Percentiles rank a stretch among this genome's conserved stretches.
Conservation (phyloP, 257 asterid genomes). For the Leptodermis oblonga region DNA sequence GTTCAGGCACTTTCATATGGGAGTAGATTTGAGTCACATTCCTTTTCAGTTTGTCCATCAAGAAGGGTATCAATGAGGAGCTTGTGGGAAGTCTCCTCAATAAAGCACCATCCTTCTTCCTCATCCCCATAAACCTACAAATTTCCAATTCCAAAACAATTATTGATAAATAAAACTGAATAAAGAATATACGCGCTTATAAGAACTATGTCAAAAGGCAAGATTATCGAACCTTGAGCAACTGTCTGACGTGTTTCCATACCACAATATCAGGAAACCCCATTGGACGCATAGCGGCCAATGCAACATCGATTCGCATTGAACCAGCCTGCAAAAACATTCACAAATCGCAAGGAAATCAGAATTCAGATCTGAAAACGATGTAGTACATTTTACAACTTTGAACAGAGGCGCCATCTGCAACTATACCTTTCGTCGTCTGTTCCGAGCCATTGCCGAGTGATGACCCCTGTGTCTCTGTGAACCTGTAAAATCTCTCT, state of each 20-base stretch:
- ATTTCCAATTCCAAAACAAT: neutral
- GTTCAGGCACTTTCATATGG: no score
- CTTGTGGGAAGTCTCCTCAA: conserved; percentile 39
- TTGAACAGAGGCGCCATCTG: neutral
- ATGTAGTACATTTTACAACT: neutral
- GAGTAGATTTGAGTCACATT: no score
- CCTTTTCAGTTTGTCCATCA: no score
- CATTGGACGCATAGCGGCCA: conserved; percentile 48
- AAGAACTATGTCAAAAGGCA: neutral
- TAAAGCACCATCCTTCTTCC: conserved; percentile 38
- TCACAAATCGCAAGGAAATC: no score
- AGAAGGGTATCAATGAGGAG: conserved; percentile 39
- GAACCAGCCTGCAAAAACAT: conserved; percentile 29
- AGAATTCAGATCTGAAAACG: neutral
- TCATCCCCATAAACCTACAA: conserved; percentile 39
- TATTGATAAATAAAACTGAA: neutral
- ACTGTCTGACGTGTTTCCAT: conserved; percentile 19
- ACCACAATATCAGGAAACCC: conserved; percentile 35
- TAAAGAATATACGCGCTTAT: neutral
- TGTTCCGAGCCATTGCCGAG: neutral
- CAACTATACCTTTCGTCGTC: neutral
- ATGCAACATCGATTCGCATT: conserved; percentile 58
- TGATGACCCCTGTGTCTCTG: neutral
- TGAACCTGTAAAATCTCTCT: no score
- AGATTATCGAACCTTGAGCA: conserved; percentile 35